phyloP scores from a whole-genome alignment of 257 asterid genomes.

The Coffea eugenioides region DNA sequence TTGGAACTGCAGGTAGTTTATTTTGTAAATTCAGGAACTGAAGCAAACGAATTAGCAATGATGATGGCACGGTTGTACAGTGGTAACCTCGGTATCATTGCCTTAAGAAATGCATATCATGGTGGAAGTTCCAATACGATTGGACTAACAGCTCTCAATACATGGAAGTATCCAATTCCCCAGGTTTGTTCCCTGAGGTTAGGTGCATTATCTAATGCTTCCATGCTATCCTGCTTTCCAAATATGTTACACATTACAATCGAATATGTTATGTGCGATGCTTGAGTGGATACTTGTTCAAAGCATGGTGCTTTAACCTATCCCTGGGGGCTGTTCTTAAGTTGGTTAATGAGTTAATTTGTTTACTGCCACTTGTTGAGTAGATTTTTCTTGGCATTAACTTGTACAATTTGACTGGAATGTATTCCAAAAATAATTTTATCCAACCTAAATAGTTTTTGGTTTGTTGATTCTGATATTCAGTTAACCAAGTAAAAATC shows the following conservation, averaged over 20 bases:
- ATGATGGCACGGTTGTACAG: conserved; percentile 89
- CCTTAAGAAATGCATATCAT: conserved; percentile 91
- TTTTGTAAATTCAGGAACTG: conserved; percentile 94
- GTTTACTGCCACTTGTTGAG: not conserved
- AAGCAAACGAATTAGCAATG: conserved; percentile 94
- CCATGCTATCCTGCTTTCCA: too few relatives aligned
- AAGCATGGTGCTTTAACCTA: not conserved
- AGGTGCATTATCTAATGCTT: not conserved
- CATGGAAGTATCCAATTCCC: conserved; percentile 94
- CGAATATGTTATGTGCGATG: not conserved
- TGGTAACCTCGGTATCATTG: conserved; percentile 81
- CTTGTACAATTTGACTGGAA: not conserved
- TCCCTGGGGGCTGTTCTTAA: not conserved
- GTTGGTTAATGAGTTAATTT: not conserved
- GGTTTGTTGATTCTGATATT: not conserved
- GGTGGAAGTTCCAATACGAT: conserved; percentile 90
- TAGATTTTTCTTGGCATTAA: not conserved
- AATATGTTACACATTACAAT: too few relatives aligned
- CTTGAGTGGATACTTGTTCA: not conserved
- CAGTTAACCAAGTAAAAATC: not conserved
- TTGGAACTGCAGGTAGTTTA: conserved; percentile 71
- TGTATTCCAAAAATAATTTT: not conserved
- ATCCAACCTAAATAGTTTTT: not conserved
- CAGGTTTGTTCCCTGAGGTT: conserved; percentile 50
- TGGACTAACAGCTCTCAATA: conserved; percentile 85